Base-by-base conservation (phyloP, 75 land plant genomes). In the Cunninghamia lanceolata region DNA sequence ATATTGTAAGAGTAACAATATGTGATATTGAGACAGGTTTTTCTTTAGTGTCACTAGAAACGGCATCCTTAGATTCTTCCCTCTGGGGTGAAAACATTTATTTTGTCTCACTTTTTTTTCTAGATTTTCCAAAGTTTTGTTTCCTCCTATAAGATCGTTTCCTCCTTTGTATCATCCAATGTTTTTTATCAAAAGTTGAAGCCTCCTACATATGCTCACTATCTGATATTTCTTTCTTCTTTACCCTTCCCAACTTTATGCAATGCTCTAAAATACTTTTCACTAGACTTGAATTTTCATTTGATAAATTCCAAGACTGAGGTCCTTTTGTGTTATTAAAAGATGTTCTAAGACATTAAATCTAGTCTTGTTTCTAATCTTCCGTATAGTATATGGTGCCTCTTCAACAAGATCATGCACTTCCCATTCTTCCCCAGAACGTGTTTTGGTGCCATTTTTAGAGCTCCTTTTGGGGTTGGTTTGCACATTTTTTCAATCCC, bases 381-480 rank as follows among this genome's bases (percentile, higher is more conserved):
- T 76, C 79, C 79, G 42, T 19, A 35, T 76, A 1, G 79, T 76
- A 76, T 36, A 35, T 17, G 78, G 34, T 75, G 34, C 38, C 17
- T 35, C 78, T 75, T 39, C 79, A 76, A 76, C 79, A 76, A 76
- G 40, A 39, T 76, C 79, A 76, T 76, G 42, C 32, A 39, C 79
- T 38, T 76, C 79, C 42, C 42, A 76, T 39, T 86, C 80, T 71
- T 81, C 21, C 78, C 34, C 84, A 86, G 35, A 19, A 34, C 9
- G 34, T 87, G 88, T 47, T 88, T 79, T 21, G 89, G 84, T 73
- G 88, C 88, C 46, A 93, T 34, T 85, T 91, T 94, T 87, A 91
- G 81, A 21, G 88, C 86, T 66, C 94, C 96, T 85, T 91, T 93
- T 4, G 91, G 89, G 39, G 91, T 88, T 56, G 82, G 85, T 71